Evolutionary conservation across 2,329 filamentous ascomycete genomes (phyloP), one percentile per base, ranked within the genome.

Genomic region (Penicillium frequentans): DNA sequence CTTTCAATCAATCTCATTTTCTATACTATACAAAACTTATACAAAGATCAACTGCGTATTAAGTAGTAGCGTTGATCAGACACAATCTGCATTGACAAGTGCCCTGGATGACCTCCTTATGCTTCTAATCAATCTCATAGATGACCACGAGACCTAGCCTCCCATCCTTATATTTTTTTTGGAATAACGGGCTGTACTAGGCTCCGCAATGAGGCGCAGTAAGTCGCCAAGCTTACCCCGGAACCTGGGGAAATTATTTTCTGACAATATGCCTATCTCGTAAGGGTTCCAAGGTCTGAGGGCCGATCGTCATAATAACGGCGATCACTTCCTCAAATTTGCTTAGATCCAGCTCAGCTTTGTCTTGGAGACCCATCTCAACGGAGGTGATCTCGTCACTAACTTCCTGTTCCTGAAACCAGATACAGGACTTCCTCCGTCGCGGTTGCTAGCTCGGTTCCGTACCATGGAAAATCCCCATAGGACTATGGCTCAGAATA

Each of bases 211-310:
- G 44, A 48, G 45, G 45, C 45, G 45, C 45, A 48, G 45, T 47
- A 16, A 19, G 23, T 50, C 10, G 48, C 48, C 48, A 50, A 50
- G 48, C 48, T 39, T 50, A 39, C 48, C 33, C 48, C 48, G 27
- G 48, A 50, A 31, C 24, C 14, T 29, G 48, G 31, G 19, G 23
- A 16, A 26, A 8, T 10, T 10, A 1, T 19, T 4, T 42, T 39
- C 19, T 50, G 48, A 42, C 13, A 10, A 37, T 1, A 35, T 50
- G n/a, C 33, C 27, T 37, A 2, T 49, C 21, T 49, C 19, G n/a
- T 23, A n/a, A 39, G n/a, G 23, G 44, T 26, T 47, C 44, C 23
- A 47, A 29, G 44, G 14, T 19, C 13, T 13, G 39, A 42, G 5
- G 10, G 39, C 39, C 39, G 39, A 42, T 42, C 39, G 11, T 23